Conservation (phyloP, 352 stramenopile genomes). For the Pythium pyrilobum region DNA sequence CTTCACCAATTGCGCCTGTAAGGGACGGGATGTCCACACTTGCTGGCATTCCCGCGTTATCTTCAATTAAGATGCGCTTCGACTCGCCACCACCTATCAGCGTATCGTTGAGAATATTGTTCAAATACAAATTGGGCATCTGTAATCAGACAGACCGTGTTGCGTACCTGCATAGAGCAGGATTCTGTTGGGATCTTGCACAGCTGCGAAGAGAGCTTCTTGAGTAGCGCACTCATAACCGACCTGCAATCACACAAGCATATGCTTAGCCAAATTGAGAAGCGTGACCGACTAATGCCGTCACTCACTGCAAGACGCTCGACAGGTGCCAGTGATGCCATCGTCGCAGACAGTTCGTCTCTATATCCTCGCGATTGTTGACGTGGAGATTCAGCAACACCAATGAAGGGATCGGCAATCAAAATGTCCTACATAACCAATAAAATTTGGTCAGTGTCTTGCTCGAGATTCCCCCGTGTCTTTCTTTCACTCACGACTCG, state of each 20-base stretch:
- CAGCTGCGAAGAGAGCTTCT: conserved; percentile 4
- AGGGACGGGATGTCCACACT: conserved; percentile 2
- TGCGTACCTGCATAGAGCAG: conserved; percentile 21
- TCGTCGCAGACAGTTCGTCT: conserved; percentile 47
- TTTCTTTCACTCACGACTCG: conserved; percentile 3
- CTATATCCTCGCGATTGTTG: conserved; percentile 25
- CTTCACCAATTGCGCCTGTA: conserved; percentile 3
- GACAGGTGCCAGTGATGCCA: conserved; percentile 36
- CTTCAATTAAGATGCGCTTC: conserved; percentile 12
- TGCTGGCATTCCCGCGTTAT: conserved; percentile 19
- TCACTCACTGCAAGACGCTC: conserved; percentile 32
- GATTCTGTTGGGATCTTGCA: conserved; percentile 6
- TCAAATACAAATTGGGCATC: not conserved
- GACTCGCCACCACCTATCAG: not conserved
- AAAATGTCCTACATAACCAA: conserved; percentile 23
- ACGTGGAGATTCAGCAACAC: conserved; percentile 4
- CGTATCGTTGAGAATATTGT: conserved; percentile 1
- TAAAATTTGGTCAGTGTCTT: too few relatives aligned
- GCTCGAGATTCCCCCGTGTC: too few relatives aligned
- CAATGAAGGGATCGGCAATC: conserved; percentile 30
- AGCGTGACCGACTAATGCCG: too few relatives aligned
- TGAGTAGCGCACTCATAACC: conserved; percentile 21
- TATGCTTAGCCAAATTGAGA: too few relatives aligned
- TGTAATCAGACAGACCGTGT: not conserved
- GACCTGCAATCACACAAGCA: not conserved